A percentile compares a stretch with the other conserved stretches of the same genome.
Conservation (phyloP, 2,329 filamentous ascomycete genomes). For the Arthrobotrys musiformis region DNA sequence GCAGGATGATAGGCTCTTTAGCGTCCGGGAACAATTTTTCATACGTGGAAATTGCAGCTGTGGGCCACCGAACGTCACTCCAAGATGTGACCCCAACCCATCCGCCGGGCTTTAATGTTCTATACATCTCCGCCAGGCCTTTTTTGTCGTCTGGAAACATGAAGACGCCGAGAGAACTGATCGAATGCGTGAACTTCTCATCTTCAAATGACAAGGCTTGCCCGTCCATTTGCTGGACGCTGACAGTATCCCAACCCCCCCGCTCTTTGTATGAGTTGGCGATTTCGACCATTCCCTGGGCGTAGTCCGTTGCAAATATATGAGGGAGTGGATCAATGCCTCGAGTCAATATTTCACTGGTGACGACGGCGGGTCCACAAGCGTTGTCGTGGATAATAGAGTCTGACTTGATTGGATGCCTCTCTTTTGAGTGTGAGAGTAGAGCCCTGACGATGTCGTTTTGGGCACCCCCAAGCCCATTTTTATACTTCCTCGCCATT, state of each 20-base stretch:
- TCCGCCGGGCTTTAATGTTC: conserved; percentile 30
- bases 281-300: conserved; percentile 40
- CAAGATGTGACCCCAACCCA: conserved; percentile 34
- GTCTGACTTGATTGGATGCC: conserved; percentile 4
- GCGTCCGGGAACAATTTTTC: conserved; percentile 19
- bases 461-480: conserved; percentile 31
- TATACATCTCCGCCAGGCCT: conserved; percentile 25
- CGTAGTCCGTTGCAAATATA: conserved; percentile 40
- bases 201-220: conserved; percentile 37
- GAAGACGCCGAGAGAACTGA: conserved; percentile 38
- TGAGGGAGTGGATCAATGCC: neutral
- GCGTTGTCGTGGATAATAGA: conserved; percentile 48
- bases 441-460: conserved; percentile 22
- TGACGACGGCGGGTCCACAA: conserved; percentile 33
- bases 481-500: conserved; percentile 32
- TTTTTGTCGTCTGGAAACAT: conserved; percentile 47
- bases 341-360: conserved; percentile 1
- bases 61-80: conserved; percentile 41
- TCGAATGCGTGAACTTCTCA: conserved; percentile 36
- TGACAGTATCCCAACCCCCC: conserved; percentile 26
- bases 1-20: conserved; percentile 24
- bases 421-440: neutral
- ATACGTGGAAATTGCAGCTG: conserved; percentile 11
- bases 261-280: conserved; percentile 8
- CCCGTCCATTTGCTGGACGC: conserved; percentile 31